Evolutionary conservation across 2,329 filamentous ascomycete species (phyloP).

Genomic region (Botrytis tulipae): DNA sequence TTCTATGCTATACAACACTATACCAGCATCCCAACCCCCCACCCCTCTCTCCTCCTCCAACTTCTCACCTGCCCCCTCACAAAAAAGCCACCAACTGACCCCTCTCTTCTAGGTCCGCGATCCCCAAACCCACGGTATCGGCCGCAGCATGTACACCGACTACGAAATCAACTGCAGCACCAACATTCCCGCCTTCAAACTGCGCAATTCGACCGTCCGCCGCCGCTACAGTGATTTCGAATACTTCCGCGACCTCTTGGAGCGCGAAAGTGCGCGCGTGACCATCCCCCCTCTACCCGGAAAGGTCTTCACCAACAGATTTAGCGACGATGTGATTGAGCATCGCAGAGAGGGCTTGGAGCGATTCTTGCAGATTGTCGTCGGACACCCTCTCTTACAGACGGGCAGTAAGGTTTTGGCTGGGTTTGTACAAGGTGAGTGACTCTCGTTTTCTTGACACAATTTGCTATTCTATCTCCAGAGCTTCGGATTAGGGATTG

Average conservation of each 20-base stretch:
- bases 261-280: conserved; percentile 89
- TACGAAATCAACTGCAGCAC: conserved; percentile 98
- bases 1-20: background rate
- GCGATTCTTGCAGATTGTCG: conserved; percentile 95
- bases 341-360: conserved; percentile 87
- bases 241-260: conserved; percentile 96
- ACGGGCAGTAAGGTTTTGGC: conserved; percentile 96
- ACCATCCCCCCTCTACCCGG: conserved; percentile 94
- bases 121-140: conserved; percentile 90
- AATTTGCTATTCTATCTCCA: background rate
- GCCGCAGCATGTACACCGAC: conserved; percentile 95
- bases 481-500: background rate
- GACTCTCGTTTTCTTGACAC: conserved; percentile 6
- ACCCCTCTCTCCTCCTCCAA: background rate
- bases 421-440: conserved; percentile 89
- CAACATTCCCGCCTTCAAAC: conserved; percentile 98
- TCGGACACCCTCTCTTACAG: conserved; percentile 92
- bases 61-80: conserved; percentile 6
- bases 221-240: conserved; percentile 98
- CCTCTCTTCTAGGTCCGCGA: conserved; percentile 69
- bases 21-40: conserved; percentile 17
- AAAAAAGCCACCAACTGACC: conserved; percentile 20
- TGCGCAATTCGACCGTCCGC: conserved; percentile 82
- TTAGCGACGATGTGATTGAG: conserved; percentile 98
- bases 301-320: conserved; percentile 97